Evolutionary conservation across 2,329 filamentous ascomycete species (phyloP).

Genomic region (Neospermospora avenae): DNA sequence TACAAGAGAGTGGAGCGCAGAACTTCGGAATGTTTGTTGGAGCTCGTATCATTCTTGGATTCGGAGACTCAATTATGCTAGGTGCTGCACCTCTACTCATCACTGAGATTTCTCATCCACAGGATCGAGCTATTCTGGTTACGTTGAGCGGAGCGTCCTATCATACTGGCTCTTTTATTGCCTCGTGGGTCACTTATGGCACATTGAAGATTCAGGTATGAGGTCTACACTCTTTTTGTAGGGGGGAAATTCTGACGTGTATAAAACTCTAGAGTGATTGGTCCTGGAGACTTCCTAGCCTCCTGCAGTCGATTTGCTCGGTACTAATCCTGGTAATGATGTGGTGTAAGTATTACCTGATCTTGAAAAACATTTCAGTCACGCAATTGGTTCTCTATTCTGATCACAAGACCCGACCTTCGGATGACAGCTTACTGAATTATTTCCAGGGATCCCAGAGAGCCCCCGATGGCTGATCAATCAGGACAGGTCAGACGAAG

Average conservation of each 20-base stretch:
- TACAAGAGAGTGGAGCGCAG: slow-evolving; percentile 25
- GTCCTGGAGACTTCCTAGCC: slow-evolving; percentile 19
- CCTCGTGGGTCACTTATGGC: slow-evolving; percentile 23
- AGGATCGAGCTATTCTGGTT: slow-evolving; percentile 33
- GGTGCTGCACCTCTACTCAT: slow-evolving; percentile 38
- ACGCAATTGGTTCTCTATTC: too few relatives aligned
- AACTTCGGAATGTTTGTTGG: slow-evolving; percentile 38
- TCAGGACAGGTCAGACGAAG: slow-evolving; percentile 22
- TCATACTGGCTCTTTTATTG: slow-evolving; percentile 17
- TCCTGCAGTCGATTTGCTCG: slow-evolving; percentile 11
- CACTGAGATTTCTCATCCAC: slow-evolving; percentile 37
- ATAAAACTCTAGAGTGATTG: slow-evolving; percentile 8
- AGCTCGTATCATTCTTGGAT: slow-evolving; percentile 34
- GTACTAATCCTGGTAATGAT: too few relatives aligned
- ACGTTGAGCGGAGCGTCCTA: too few relatives aligned
- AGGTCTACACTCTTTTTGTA: too few relatives aligned
- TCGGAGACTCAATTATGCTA: slow-evolving; percentile 39
- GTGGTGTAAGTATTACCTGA: too few relatives aligned
- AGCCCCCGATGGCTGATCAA: slow-evolving; percentile 22
- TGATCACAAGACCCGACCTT: too few relatives aligned
- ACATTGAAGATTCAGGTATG: slow-evolving; percentile 6
- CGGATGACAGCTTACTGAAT: too few relatives aligned
- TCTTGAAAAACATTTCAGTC: too few relatives aligned
- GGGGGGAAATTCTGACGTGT: too few relatives aligned
- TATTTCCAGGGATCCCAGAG: slow-evolving; percentile 18